Conservation (phyloP, 768 basidiomycete species). For the Infundibulicybe gibba region DNA sequence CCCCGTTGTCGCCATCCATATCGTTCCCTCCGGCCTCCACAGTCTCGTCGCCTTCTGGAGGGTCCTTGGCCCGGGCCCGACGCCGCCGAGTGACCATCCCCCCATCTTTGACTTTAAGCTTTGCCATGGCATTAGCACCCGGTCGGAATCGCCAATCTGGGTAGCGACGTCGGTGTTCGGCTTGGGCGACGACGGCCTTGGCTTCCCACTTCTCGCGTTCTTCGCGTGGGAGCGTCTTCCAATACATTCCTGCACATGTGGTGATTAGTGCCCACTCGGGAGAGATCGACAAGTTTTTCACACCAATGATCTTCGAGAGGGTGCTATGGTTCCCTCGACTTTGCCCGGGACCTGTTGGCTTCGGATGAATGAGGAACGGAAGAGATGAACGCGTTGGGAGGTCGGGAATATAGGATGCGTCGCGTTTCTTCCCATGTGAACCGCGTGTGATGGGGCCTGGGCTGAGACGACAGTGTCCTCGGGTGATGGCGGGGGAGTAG, state of each 20-base stretch:
- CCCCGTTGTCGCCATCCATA: slow-evolving; percentile 31
- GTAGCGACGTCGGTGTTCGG: slow-evolving; percentile 69
- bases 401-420: slow-evolving; percentile 75
- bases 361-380: slow-evolving; percentile 74
- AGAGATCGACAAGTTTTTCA: slow-evolving; percentile 11
- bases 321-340: slow-evolving; percentile 81
- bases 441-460: slow-evolving; percentile 27
- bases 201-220: slow-evolving; percentile 77
- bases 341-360: slow-evolving; percentile 70
- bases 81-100: slow-evolving; percentile 14
- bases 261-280: no score
- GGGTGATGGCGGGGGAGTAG: slow-evolving; percentile 7
- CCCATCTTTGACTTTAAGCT: slow-evolving; percentile 33
- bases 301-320: slow-evolving; percentile 80
- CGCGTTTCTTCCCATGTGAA: slow-evolving; percentile 60
- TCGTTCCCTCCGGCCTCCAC: slow-evolving; percentile 14
- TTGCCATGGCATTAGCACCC: slow-evolving; percentile 40
- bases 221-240: slow-evolving; percentile 65
- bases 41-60: slow-evolving; percentile 11
- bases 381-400: slow-evolving; percentile 87
- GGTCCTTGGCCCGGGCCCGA: slow-evolving; percentile 15
- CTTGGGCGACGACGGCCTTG: slow-evolving; percentile 66
- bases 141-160: slow-evolving; percentile 84
- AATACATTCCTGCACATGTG: slow-evolving; percentile 53
- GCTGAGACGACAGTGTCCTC: slow-evolving; percentile 10